phyloP scores from a whole-genome alignment of 768 basidiomycete genomes.

The Pleurotus djamor region DNA sequence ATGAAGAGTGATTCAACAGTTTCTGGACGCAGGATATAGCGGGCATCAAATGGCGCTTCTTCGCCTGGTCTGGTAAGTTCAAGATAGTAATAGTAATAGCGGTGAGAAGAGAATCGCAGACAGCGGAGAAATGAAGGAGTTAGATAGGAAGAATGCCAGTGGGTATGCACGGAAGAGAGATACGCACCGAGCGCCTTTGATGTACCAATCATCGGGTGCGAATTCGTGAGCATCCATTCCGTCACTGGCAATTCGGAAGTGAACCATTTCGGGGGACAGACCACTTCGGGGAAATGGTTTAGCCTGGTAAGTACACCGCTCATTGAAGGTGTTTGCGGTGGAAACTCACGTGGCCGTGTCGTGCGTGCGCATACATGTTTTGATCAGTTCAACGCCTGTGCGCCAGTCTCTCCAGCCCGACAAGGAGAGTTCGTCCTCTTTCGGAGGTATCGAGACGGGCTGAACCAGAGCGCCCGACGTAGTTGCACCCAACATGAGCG shows the following conservation, averaged over 20 bases:
- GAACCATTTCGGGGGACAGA: constrained; percentile 85
- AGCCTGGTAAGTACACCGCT: background rate
- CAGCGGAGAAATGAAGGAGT: background rate
- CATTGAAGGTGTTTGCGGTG: background rate
- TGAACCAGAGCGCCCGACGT: constrained; percentile 51
- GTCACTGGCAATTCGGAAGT: constrained; percentile 72
- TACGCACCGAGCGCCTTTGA: constrained; percentile 73
- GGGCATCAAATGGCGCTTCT: constrained; percentile 71
- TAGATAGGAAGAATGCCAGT: background rate
- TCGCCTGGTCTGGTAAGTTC: constrained; percentile 26
- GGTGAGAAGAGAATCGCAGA: too few relatives aligned
- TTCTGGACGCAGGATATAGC: constrained; percentile 94
- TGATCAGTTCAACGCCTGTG: constrained; percentile 76
- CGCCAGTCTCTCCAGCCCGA: constrained; percentile 76
- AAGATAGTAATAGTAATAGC: background rate
- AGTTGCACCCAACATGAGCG: constrained; percentile 87
- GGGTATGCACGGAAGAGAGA: background rate
- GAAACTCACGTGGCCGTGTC: constrained; percentile 75
- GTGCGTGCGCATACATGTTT: constrained; percentile 87
- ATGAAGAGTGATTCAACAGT: constrained; percentile 94
- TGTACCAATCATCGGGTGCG: constrained; percentile 82
- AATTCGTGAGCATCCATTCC: constrained; percentile 39
- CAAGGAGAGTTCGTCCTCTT: constrained; percentile 55
- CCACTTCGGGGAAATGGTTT: constrained; percentile 45
- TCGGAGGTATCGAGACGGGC: constrained; percentile 67